These are phyloP conservation scores for Xylaria hypoxylon DNA, from an alignment of 2,329 filamentous ascomycete species.

Conservation along the genomic window DNA sequence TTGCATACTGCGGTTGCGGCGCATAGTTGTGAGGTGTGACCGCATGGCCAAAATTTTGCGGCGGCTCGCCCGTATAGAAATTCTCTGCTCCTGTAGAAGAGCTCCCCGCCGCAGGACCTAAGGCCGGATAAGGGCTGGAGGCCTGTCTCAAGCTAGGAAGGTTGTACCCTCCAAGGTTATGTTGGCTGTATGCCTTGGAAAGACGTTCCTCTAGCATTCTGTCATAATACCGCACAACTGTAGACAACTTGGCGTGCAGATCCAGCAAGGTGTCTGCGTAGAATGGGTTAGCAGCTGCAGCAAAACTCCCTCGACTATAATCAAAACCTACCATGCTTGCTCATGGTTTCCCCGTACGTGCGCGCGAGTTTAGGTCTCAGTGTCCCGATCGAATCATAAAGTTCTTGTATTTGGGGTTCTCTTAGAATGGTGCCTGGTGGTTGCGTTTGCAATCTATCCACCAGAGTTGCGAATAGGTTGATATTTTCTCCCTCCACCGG, in stretches of 20 bases:
- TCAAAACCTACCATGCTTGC: conserved; percentile 83
- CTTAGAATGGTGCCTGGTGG: conserved; percentile 95
- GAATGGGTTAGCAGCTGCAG: conserved; percentile 50
- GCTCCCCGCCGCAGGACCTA: conserved; percentile 66
- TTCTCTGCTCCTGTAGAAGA: conserved; percentile 73
- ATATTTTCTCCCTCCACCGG: conserved; percentile 97
- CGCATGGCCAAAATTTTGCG: conserved; percentile 59
- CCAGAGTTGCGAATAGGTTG: conserved; percentile 92
- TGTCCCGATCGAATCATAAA: conserved; percentile 97
- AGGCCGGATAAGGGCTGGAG: conserved; percentile 76
- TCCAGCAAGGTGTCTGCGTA: conserved; percentile 86
- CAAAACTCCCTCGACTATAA: background rate
- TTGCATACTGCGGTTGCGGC: conserved; percentile 57
- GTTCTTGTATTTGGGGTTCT: conserved; percentile 96
- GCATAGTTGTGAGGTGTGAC: conserved; percentile 65
- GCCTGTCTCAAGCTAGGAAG: conserved; percentile 64
- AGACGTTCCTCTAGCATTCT: conserved; percentile 96
- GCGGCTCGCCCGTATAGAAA: conserved; percentile 80
- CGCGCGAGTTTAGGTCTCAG: conserved; percentile 92
- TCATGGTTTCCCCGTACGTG: conserved; percentile 99
- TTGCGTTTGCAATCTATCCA: conserved; percentile 94
- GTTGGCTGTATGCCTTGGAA: conserved; percentile 90
- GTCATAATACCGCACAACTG: conserved; percentile 97
- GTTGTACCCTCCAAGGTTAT: conserved; percentile 74
- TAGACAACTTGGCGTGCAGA: conserved; percentile 93